Percentiles rank a stretch among this genome's conserved stretches.
These are phyloP conservation scores for Trypanosoma conorhini DNA, from an alignment of 208 protist species.

Conservation along the genomic window DNA sequence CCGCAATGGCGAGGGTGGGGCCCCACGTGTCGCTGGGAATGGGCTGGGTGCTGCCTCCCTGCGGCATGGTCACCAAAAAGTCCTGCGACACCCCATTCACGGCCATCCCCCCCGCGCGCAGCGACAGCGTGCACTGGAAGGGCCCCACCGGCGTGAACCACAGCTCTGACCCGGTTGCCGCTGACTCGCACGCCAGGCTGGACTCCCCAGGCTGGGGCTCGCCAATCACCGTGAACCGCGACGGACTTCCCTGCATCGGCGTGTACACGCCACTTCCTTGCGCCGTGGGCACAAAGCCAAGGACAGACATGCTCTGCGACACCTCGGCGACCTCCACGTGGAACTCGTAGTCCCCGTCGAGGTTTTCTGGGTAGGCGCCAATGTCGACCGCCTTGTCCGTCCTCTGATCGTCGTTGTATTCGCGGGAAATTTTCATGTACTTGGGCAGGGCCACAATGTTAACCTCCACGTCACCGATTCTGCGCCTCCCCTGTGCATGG, in stretches of 20 bases:
- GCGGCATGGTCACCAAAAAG: slow-evolving; percentile 50
- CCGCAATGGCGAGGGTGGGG: slow-evolving; percentile 7
- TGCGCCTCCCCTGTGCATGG: slow-evolving; percentile 52
- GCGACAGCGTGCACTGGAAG: slow-evolving; percentile 48
- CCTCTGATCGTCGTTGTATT: slow-evolving; percentile 34
- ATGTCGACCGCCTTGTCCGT: slow-evolving; percentile 35
- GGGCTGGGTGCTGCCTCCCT: slow-evolving; percentile 41
- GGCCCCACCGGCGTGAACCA: slow-evolving; percentile 61
- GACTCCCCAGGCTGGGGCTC: slow-evolving; percentile 48
- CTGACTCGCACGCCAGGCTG: slow-evolving; percentile 43
- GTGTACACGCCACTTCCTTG: slow-evolving; percentile 25
- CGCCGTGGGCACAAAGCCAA: slow-evolving; percentile 34
- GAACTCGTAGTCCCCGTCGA: slow-evolving; percentile 67
- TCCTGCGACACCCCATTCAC: slow-evolving; percentile 68
- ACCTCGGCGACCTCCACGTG: slow-evolving; percentile 28
- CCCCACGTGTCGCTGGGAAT: slow-evolving; percentile 20
- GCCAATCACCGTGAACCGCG: slow-evolving; percentile 61
- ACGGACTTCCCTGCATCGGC: slow-evolving; percentile 67
- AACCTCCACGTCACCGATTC: slow-evolving; percentile 34
- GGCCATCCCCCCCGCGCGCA: slow-evolving; percentile 39
- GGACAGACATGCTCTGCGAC: slow-evolving; percentile 32
- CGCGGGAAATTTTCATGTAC: slow-evolving; percentile 39
- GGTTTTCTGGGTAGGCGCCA: slow-evolving; percentile 45
- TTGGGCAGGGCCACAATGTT: slow-evolving; percentile 56
- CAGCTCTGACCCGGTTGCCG: slow-evolving; percentile 31